These are phyloP conservation scores for Cordyceps farinosa DNA, from an alignment of 2,329 filamentous ascomycete species.

Conservation along the genomic window DNA sequence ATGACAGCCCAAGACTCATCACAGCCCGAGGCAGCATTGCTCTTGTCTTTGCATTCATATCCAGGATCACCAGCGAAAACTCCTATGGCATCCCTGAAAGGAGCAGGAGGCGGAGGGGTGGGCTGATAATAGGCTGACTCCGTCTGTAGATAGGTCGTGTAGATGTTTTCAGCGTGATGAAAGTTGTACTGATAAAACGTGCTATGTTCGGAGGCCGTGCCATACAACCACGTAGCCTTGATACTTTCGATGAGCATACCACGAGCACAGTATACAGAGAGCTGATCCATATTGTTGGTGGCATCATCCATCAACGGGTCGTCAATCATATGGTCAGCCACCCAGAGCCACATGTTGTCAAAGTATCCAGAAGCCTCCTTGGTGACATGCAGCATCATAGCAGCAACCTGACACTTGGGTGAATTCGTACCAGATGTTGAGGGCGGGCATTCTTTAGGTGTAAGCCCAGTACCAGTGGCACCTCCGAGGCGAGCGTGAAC, in stretches of 20 bases:
- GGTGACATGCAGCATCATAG: conserved; percentile 48
- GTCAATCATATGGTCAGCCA: conserved; percentile 63
- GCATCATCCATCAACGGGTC: too few species aligned
- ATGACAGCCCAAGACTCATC: too few species aligned
- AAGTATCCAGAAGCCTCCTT: conserved; percentile 50
- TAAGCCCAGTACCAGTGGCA: conserved; percentile 61
- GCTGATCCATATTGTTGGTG: not conserved
- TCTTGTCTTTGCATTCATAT: conserved; percentile 40
- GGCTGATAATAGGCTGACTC: not conserved
- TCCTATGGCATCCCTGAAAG: conserved; percentile 52
- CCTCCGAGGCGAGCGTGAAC: conserved; percentile 72
- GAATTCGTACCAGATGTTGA: conserved; percentile 43
- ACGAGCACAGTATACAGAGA: not conserved
- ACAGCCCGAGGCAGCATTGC: too few species aligned
- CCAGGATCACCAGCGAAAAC: conserved; percentile 52
- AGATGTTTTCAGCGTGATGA: conserved; percentile 57
- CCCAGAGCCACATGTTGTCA: conserved; percentile 62
- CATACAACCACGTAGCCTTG: not conserved
- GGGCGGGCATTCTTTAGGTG: conserved; percentile 55
- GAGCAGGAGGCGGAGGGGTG: not conserved
- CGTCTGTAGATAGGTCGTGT: conserved; percentile 31
- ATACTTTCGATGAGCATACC: not conserved
- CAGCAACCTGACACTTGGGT: conserved; percentile 57
- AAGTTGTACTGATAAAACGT: conserved; percentile 30
- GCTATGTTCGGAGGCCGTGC: not conserved